Percentiles rank a stretch among this genome's conserved stretches.
Evolutionary conservation across 2,329 filamentous ascomycete genomes (phyloP).

Genomic region (Raffaelea albimanens): DNA sequence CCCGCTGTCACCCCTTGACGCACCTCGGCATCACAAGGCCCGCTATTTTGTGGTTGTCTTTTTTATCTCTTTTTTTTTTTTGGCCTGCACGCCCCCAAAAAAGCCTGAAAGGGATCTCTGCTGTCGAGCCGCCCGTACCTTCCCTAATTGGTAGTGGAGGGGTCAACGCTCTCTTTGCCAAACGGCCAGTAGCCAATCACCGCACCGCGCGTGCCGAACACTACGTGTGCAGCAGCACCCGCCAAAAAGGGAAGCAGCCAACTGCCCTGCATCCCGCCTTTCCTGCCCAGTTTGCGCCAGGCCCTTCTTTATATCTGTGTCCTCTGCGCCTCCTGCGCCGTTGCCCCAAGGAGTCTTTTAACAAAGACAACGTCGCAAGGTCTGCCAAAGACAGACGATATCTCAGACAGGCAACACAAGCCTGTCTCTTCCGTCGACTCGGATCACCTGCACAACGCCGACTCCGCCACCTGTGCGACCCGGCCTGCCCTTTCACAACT

Average conservation of each 20-base stretch:
- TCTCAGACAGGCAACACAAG: background rate
- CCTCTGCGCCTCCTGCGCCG: slow-evolving; percentile 1
- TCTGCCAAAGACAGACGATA: no score
- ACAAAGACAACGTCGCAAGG: slow-evolving; percentile 5
- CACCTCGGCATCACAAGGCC: slow-evolving; percentile 5
- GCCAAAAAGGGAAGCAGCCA: background rate
- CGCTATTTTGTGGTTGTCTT: background rate
- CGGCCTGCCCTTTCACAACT: slow-evolving; percentile 8
- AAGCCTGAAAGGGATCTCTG: slow-evolving; percentile 4
- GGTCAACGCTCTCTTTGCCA: slow-evolving; percentile 3
- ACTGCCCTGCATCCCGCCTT: background rate
- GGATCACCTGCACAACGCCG: background rate
- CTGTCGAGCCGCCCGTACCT: slow-evolving; percentile 12
- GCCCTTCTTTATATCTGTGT: background rate
- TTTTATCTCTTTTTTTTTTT: background rate
- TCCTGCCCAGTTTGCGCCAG: slow-evolving; percentile 2
- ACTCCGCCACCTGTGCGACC: background rate
- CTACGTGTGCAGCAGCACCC: background rate
- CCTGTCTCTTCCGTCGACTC: background rate
- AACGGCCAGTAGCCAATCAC: slow-evolving; percentile 8
- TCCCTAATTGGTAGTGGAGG: slow-evolving; percentile 12
- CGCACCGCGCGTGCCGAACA: background rate
- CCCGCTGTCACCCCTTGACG: background rate
- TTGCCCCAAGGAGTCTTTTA: slow-evolving; percentile 3
- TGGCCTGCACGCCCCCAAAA: background rate